These are phyloP conservation scores for Phtheirospermum japonicum DNA, from an alignment of 257 asterid species.

Conservation along the genomic window DNA sequence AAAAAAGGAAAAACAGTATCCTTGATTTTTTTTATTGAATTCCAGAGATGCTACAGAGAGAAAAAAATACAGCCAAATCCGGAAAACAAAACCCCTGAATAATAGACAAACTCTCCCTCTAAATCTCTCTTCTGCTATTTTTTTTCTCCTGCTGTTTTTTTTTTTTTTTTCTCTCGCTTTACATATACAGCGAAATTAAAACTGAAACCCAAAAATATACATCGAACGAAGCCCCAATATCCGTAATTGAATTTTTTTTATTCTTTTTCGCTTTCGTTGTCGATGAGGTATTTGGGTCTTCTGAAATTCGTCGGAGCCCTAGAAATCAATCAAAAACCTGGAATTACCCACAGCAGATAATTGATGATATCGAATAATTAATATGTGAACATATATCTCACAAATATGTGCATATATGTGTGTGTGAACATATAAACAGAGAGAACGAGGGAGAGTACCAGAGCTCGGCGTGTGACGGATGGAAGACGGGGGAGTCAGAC, in stretches of 20 bases:
- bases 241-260: conserved; percentile 7
- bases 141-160: conserved; percentile 4
- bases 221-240: conserved; percentile 28
- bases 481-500: too few species aligned
- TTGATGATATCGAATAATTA: conserved; percentile 4
- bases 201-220: conserved; percentile 29
- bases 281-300: conserved; percentile 34
- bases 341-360: conserved; percentile 26
- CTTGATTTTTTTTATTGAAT: conserved; percentile 33
- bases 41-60: conserved; percentile 32
- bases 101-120: conserved; percentile 28
- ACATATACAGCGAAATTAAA: conserved; percentile 20
- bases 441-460: not conserved
- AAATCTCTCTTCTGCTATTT: conserved; percentile 18
- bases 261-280: conserved; percentile 28
- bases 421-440: not conserved
- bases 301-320: conserved; percentile 40
- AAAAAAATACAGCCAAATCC: conserved; percentile 30
- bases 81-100: conserved; percentile 28
- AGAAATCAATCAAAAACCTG: conserved; percentile 31
- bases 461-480: too few species aligned
- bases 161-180: conserved; percentile 25
- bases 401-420: not conserved
- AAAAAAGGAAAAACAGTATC: conserved; percentile 8
- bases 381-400: not conserved